Conservation (phyloP, 2,329 filamentous ascomycete genomes). For the Cercospora nicotianae region DNA sequence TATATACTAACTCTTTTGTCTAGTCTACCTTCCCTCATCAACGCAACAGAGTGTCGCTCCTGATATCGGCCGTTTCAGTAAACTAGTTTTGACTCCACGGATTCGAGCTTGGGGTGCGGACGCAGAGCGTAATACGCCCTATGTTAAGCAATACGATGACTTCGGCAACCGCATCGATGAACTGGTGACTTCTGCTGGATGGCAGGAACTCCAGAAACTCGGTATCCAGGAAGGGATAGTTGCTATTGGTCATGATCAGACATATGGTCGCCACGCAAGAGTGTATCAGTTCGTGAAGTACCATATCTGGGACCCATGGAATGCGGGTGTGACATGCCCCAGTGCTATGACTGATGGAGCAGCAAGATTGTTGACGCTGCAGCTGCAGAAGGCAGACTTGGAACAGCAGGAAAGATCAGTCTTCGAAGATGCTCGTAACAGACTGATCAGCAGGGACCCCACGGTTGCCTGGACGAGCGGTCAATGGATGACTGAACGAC, state of each 20-base stretch:
- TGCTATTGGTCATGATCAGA: slow-evolving; percentile 60
- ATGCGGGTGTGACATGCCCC: slow-evolving; percentile 23
- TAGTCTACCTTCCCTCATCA: background rate
- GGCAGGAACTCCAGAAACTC: slow-evolving; percentile 62
- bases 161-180: slow-evolving; percentile 48
- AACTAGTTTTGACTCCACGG: background rate
- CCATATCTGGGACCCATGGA: slow-evolving; percentile 21
- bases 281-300: slow-evolving; percentile 24
- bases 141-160: slow-evolving; percentile 57
- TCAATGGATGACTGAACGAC: slow-evolving; percentile 75
- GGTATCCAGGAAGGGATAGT: slow-evolving; percentile 61
- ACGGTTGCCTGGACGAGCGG: slow-evolving; percentile 65
- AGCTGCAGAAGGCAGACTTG: background rate
- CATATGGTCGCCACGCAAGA: slow-evolving; percentile 38
- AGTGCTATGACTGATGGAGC: slow-evolving; percentile 27
- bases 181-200: slow-evolving; percentile 66
- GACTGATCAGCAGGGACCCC: slow-evolving; percentile 56
- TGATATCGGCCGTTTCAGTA: slow-evolving; percentile 1
- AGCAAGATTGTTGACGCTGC: slow-evolving; percentile 11
- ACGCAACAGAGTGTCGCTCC: slow-evolving; percentile 3
- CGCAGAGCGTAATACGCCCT: slow-evolving; percentile 65
- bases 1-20: background rate
- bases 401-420: slow-evolving; percentile 6
- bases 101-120: slow-evolving; percentile 50
- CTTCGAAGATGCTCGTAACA: slow-evolving; percentile 42